phyloP scores from a whole-genome alignment of 345 rosid species.

The Eucalyptus viminalis region DNA sequence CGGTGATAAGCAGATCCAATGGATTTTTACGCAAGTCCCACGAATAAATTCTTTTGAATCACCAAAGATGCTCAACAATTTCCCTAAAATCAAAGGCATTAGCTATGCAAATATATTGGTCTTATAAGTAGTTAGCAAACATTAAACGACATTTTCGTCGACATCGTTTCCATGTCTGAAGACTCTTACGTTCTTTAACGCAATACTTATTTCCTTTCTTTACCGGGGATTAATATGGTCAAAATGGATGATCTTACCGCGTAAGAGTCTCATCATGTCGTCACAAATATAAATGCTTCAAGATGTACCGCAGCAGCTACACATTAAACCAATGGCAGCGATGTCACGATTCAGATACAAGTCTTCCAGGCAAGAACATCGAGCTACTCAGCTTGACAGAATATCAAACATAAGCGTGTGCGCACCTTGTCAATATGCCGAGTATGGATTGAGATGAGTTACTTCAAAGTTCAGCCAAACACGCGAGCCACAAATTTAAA shows the following conservation, averaged over 20 bases:
- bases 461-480: background rate
- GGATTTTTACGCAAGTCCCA: too few species aligned
- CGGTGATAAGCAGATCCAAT: too few species aligned
- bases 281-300: background rate
- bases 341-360: background rate
- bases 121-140: too few species aligned
- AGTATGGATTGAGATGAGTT: background rate
- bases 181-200: too few species aligned
- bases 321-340: background rate
- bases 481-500: background rate
- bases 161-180: too few species aligned
- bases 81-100: too few species aligned
- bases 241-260: background rate
- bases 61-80: too few species aligned
- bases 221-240: background rate
- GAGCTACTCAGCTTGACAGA: background rate
- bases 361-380: background rate
- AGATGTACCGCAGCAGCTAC: background rate
- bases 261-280: background rate
- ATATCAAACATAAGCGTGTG: rapidly evolving
- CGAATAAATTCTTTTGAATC: too few species aligned
- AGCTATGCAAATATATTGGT: too few species aligned
- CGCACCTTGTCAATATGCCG: rapidly evolving
- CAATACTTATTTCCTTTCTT: background rate
- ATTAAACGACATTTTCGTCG: too few species aligned